Base-by-base conservation (phyloP, 495 filamentous ascomycete species). In the Achaetomiella virescens region DNA sequence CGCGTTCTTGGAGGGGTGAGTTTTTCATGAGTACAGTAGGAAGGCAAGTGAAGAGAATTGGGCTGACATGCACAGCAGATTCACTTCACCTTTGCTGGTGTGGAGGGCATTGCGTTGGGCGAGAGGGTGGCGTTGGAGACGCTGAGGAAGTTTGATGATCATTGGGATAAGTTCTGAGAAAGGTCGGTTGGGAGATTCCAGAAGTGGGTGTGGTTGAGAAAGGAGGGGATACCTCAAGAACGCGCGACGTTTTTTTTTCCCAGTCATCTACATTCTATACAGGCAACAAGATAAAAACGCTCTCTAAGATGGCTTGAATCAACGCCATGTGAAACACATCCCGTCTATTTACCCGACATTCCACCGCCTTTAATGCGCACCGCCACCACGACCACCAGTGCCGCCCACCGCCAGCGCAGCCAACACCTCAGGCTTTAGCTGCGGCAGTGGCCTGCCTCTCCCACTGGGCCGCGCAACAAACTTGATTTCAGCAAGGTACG, bases 401-500 rank as follows among this genome's bases (percentile, higher is more conserved):
- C 61, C 66, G 2, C 67, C 63, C 0, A 55, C 38, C 10, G 63
- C 61, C 51, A 68, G 14, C n/a, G 78, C 80, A 59, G 76, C 62
- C 58, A 74, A 73, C 63, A 82, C 75, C 41, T 78, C 79, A 8
- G 75, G 68, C n/a, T 69, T 75, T 33, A 84, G 67, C 21, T 63
- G 59, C 0, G 83, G 83, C 48, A 86, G 58, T 17, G 71, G 58
- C 24, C 73, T 75, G 4, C 78, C 75, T 41, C 71, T 67, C 12
- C 66, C 71, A 0, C 71, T 66, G 9, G 89, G 86, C 37, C 57
- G 49, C 11, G 74, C 73, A 46, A 97, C 71, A 69, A 95, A 95
- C 11, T 85, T 87, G 58, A 84, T 78, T 41, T 77, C 77, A 9
- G 84, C 75, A 36, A 96, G 71, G 61, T 88, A 96, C 6, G 83